A percentile compares a stretch with the other conserved stretches of the same genome.
Evolutionary conservation across 495 filamentous ascomycete genomes (phyloP).

Genomic region (Oidiodendron maius): DNA sequence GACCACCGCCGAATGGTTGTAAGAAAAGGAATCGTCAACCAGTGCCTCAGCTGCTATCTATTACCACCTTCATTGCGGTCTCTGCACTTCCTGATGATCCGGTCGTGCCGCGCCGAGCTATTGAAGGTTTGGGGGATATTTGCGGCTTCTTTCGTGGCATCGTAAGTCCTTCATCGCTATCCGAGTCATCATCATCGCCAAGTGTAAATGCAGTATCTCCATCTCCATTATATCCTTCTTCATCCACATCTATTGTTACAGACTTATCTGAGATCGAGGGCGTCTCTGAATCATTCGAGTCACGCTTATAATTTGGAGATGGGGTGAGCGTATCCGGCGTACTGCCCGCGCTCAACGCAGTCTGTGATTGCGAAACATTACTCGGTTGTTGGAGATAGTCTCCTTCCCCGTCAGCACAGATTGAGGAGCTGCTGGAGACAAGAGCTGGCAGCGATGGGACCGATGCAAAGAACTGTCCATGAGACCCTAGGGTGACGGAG

Average conservation of each 20-base stretch:
- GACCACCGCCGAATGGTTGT: neutral
- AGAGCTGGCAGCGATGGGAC: constrained; percentile 74
- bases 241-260: constrained; percentile 26
- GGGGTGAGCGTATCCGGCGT: constrained; percentile 50
- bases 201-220: constrained; percentile 25
- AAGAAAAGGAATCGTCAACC: neutral
- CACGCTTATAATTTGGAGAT: constrained; percentile 25
- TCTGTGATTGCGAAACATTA: constrained; percentile 22
- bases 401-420: constrained; percentile 54
- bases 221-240: constrained; percentile 46
- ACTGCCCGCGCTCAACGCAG: constrained; percentile 29
- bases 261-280: neutral
- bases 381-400: constrained; percentile 47
- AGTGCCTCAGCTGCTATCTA: constrained; percentile 14
- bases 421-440: constrained; percentile 74
- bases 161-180: constrained; percentile 50
- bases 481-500: constrained; percentile 46
- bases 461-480: constrained; percentile 59
- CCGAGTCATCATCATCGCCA: constrained; percentile 42
- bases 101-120: constrained; percentile 39
- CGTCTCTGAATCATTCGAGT: constrained; percentile 19
- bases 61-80: constrained; percentile 46
- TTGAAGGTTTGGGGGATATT: neutral
- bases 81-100: constrained; percentile 47
- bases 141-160: constrained; percentile 37